phyloP scores from a whole-genome alignment of 2,329 filamentous ascomycete genomes.

The Parasarocladium wereldwijsianum region DNA sequence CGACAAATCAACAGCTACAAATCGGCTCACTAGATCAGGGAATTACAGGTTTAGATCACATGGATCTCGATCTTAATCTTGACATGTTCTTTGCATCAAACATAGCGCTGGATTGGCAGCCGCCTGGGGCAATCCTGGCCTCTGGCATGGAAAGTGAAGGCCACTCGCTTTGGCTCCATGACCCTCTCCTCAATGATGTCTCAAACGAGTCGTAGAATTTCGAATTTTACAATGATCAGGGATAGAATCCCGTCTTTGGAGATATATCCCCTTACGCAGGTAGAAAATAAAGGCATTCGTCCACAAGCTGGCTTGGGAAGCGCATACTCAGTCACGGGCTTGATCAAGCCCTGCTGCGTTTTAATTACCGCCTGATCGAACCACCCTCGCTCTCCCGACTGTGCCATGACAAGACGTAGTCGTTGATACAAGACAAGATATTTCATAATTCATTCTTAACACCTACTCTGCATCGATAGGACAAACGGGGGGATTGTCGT shows the following conservation, averaged over 20 bases:
- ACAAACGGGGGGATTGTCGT: slow-evolving; percentile 57
- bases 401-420: too few relatives aligned
- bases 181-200: not conserved
- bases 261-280: not conserved
- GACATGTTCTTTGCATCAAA: slow-evolving; percentile 3
- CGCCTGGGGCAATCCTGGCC: not conserved
- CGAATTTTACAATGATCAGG: not conserved
- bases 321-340: too few relatives aligned
- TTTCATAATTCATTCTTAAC: too few relatives aligned
- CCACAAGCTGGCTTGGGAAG: too few relatives aligned
- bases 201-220: not conserved
- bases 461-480: slow-evolving; percentile 61
- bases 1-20: too few relatives aligned
- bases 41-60: too few relatives aligned
- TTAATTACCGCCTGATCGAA: too few relatives aligned
- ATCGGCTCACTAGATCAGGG: too few relatives aligned
- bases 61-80: slow-evolving; percentile 1
- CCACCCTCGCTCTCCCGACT: too few relatives aligned
- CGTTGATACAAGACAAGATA: too few relatives aligned
- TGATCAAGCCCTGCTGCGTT: too few relatives aligned
- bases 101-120: slow-evolving; percentile 2
- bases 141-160: slow-evolving; percentile 1
- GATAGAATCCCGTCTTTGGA: not conserved
- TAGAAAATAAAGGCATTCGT: too few relatives aligned
- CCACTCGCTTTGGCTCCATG: not conserved